phyloP scores from a whole-genome alignment of 192 early-diverging fungal species.

The Chytriomyces confervae region DNA sequence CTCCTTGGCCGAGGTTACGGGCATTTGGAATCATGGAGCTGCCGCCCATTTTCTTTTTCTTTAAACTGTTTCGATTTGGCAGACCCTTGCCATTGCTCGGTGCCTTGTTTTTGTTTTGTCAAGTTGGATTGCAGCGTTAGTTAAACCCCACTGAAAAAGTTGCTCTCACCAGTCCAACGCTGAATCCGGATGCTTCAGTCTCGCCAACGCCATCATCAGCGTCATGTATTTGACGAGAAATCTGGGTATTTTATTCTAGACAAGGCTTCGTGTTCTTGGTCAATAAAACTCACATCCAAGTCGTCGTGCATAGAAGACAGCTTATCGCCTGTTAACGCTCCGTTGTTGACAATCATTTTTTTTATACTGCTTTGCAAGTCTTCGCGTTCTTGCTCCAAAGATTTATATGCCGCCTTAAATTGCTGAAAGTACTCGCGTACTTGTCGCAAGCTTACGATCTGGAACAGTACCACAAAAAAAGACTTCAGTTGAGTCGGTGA shows the following conservation, averaged over 20 bases:
- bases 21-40: constrained; percentile 3
- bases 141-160: not conserved
- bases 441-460: constrained; percentile 64
- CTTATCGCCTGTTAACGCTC: not conserved
- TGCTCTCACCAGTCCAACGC: constrained; percentile 57
- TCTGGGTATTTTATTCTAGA: not conserved
- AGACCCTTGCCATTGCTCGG: constrained; percentile 29
- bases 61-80: constrained; percentile 27
- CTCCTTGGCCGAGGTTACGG: constrained; percentile 7
- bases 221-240: constrained; percentile 30
- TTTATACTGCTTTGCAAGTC: constrained; percentile 24
- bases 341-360: constrained; percentile 17
- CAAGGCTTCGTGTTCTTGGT: not conserved
- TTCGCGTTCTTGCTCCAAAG: constrained; percentile 53
- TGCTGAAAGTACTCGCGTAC: constrained; percentile 57
- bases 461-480: not conserved
- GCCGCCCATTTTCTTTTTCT: constrained; percentile 39
- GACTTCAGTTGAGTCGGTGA: not conserved
- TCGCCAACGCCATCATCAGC: constrained; percentile 67
- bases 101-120: constrained; percentile 14
- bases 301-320: not conserved
- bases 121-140: not conserved
- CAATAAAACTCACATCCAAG: not conserved
- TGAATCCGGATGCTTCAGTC: constrained; percentile 62
- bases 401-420: constrained; percentile 59